Conservation (phyloP, 352 stramenopile species). For the Phytopythium montanum region DNA sequence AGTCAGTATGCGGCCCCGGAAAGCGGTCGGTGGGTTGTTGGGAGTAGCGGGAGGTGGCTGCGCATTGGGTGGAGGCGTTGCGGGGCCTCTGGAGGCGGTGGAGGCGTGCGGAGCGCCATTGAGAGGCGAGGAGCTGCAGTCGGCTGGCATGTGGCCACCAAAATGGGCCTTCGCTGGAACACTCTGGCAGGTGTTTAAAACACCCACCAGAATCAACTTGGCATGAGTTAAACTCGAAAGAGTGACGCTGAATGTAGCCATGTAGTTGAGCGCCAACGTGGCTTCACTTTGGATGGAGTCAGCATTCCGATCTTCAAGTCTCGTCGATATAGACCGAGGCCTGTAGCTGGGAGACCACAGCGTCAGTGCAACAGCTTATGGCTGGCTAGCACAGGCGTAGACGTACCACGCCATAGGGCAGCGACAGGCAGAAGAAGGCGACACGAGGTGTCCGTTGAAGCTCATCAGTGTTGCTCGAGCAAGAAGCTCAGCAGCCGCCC, state of each 20-base stretch:
- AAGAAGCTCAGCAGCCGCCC: slow-evolving; percentile 29
- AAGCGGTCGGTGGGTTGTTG: neutral
- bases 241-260: neutral
- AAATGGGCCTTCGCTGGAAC: too few species aligned
- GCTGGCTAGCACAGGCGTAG: neutral
- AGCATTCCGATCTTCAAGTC: too few species aligned
- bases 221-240: too few species aligned
- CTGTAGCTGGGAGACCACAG: neutral
- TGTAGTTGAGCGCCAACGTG: neutral
- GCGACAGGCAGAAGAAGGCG: slow-evolving; percentile 15
- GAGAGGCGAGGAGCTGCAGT: neutral
- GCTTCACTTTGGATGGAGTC: neutral
- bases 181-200: too few species aligned
- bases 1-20: slow-evolving; percentile 47
- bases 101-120: neutral
- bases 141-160: neutral
- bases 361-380: neutral
- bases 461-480: slow-evolving; percentile 30
- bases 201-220: too few species aligned
- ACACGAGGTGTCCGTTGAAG: slow-evolving; percentile 23
- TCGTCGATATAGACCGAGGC: neutral
- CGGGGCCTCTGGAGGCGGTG: too few species aligned
- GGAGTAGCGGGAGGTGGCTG: neutral
- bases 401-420: slow-evolving; percentile 1
- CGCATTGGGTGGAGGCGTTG: neutral